Base-by-base conservation (phyloP, 768 basidiomycete genomes). In the Hypholoma fasciculare region DNA sequence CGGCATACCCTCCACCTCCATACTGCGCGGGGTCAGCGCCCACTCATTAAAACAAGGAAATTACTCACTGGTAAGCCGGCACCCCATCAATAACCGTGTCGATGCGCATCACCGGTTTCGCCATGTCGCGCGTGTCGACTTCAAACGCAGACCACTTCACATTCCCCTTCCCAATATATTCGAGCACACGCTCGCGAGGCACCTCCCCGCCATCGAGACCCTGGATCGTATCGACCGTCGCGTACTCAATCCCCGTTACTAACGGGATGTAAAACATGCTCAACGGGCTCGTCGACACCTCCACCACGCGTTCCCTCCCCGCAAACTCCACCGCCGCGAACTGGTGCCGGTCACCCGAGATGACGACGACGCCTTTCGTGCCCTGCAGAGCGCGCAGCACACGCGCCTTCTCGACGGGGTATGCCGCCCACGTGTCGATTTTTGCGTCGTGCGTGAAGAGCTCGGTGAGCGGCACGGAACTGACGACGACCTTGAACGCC, bases 341-440 rank as follows among this genome's bases (percentile, higher is more conserved):
- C 71, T 92, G 90, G 68, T 92, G 90, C 19, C 90, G 78, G 67
- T 91, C 90, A 7, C 89, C 90, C 2, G 84, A 86, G 46, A 92
- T 71, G 51, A 92, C 67, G 65, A 88, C 72, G 47, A 90, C 82
- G 63, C 92, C 91, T 0, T 88, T 87, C 11, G 91, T 84, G 20
- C 82, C 77, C 58, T 86, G 82, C 42, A 93, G 72, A 0, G 81
- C 75, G 20, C 77, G 70, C 27, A 92, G 75, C 12, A 93, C 70
- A 0, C 77, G 70, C 13, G 78, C 74, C 63, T 88, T 85, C 71
- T 92, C 90, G 13, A 68, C 66, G 4, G 78, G 71, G 70, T 81
- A 91, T 0, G 72, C 87, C 0, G 85, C 85, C 89, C 89, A 92
- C 0, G 88, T 84, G 66, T 90, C 88, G n/a, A 68, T 65, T 54